phyloP scores from a whole-genome alignment of 2,329 filamentous ascomycete genomes.

The Alternaria dauci region DNA sequence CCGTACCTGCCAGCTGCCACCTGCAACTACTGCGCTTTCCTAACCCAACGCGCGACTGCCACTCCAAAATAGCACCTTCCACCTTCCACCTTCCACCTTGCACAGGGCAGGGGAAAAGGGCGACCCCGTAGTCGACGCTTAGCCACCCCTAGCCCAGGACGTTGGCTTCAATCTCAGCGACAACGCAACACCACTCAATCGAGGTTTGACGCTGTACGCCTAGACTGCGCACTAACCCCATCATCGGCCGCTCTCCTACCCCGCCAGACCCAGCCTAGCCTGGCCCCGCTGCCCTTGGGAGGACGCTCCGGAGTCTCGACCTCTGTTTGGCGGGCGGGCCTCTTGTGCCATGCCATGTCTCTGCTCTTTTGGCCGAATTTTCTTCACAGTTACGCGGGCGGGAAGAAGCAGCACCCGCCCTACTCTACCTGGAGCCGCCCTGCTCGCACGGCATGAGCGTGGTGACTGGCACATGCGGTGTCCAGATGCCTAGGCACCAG shows the following conservation, averaged over 20 bases:
- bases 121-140: background rate
- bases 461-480: constrained; percentile 14
- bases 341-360: constrained; percentile 1
- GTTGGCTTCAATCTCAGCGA: background rate
- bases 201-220: constrained; percentile 1
- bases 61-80: constrained; percentile 1
- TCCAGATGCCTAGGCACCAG: constrained; percentile 2
- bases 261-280: constrained; percentile 12
- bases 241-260: constrained; percentile 10
- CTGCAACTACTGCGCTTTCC: constrained; percentile 9
- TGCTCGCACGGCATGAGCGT: constrained; percentile 16
- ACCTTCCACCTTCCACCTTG: background rate
- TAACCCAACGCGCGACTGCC: background rate
- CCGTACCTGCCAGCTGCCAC: constrained; percentile 8
- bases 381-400: constrained; percentile 6
- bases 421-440: constrained; percentile 15
- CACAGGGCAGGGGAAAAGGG: constrained; percentile 1
- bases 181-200: constrained; percentile 6
- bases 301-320: constrained; percentile 10
- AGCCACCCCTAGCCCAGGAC: constrained; percentile 1
- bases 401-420: constrained; percentile 9
- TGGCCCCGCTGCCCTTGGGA: constrained; percentile 8
- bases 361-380: background rate
- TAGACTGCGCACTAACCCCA: constrained; percentile 4
- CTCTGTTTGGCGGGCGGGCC: background rate